These are phyloP conservation scores for Suhomyces bolitotheri DNA, from an alignment of 1,139 yeast genomes.

Conservation along the genomic window DNA sequence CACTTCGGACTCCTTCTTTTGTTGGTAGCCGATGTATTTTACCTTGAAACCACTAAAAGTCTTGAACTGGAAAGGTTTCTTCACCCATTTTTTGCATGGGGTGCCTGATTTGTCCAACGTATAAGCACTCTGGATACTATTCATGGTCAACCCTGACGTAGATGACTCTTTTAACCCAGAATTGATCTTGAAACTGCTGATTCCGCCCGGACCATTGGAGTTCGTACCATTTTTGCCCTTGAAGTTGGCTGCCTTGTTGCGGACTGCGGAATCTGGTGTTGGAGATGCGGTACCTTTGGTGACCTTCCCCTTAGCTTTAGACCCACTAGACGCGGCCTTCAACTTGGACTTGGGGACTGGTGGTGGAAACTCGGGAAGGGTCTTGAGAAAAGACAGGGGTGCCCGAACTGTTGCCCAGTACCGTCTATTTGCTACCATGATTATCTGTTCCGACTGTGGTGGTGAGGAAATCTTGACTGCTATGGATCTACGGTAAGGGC, in stretches of 20 bases:
- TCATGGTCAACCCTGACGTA: constrained; percentile 46
- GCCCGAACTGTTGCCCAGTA: constrained; percentile 37
- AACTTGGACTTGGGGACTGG: constrained; percentile 33
- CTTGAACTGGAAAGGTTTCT: constrained; percentile 46
- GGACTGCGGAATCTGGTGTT: constrained; percentile 19
- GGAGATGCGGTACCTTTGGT: constrained; percentile 21
- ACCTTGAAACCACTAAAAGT: constrained; percentile 60
- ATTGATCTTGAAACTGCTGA: constrained; percentile 34
- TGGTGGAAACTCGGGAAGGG: constrained; percentile 37
- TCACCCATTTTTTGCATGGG: constrained; percentile 54
- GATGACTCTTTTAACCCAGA: constrained; percentile 45
- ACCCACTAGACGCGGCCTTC: constrained; percentile 23
- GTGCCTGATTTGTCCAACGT: constrained; percentile 52
- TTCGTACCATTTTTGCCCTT: constrained; percentile 8
- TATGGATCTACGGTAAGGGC: no score
- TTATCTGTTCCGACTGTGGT: not conserved
- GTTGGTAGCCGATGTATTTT: constrained; percentile 43
- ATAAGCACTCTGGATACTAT: constrained; percentile 30
- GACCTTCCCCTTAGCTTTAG: constrained; percentile 12
- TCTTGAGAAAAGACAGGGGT: constrained; percentile 31
- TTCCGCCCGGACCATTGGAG: constrained; percentile 11
- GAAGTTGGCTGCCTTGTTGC: constrained; percentile 10
- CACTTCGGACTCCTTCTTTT: constrained; percentile 7
- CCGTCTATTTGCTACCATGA: constrained; percentile 36
- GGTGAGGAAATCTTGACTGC: not conserved